Conservation (phyloP, 2,329 filamentous ascomycete species). For the Epichloe coenophiala region DNA sequence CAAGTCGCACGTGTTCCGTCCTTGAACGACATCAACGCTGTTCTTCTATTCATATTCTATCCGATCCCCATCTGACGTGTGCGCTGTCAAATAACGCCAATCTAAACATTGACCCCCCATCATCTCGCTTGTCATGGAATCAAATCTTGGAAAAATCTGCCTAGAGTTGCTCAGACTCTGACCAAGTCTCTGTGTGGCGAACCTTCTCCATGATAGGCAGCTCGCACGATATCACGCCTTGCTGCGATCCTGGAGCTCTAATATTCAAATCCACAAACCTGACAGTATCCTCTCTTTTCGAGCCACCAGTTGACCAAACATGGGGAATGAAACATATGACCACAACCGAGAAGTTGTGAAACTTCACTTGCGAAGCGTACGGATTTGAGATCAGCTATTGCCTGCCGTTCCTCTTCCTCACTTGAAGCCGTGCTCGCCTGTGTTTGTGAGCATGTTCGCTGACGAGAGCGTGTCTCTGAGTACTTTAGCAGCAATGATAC, state of each 20-base stretch:
- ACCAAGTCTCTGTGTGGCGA: not conserved
- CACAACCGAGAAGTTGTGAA: not conserved
- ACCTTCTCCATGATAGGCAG: not conserved
- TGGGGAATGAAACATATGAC: not conserved
- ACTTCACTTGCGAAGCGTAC: not conserved
- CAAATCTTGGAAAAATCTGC: not conserved
- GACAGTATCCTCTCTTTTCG: not conserved
- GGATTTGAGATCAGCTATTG: not conserved
- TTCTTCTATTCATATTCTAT: not conserved
- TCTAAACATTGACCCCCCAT: not conserved
- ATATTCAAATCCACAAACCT: not conserved
- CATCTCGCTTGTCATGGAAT: not conserved
- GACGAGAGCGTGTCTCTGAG: not conserved
- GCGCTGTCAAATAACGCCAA: not conserved
- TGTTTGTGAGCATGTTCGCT: no score
- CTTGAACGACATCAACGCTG: not conserved
- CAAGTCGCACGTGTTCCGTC: not conserved
- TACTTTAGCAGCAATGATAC: not conserved
- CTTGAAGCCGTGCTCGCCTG: not conserved
- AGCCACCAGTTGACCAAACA: slow-evolving; percentile 1
- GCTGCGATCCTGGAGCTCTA: not conserved
- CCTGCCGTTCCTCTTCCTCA: not conserved
- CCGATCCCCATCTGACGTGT: not conserved
- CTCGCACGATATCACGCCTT: not conserved
- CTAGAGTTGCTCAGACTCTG: not conserved